phyloP scores from a whole-genome alignment of 2,329 filamentous ascomycete species.

The Rhynchosporium graminicola region DNA sequence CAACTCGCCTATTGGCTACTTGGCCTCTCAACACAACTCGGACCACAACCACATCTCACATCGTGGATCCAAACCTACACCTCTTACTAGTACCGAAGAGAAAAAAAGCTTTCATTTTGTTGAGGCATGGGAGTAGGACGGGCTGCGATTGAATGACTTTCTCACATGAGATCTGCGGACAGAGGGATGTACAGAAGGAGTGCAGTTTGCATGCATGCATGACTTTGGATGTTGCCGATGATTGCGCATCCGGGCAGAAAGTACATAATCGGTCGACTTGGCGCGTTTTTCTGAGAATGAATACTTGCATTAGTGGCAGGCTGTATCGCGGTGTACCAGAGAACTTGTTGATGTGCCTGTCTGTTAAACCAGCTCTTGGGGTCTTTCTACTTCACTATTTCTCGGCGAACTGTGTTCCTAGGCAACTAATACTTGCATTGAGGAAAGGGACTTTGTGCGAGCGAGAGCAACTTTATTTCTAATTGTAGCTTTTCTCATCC shows the following conservation, averaged over 20 bases:
- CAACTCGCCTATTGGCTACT: slow-evolving; percentile 17
- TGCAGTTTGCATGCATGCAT: slow-evolving; percentile 17
- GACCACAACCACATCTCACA: slow-evolving; percentile 4
- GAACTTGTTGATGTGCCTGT: slow-evolving; percentile 15
- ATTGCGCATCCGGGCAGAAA: slow-evolving; percentile 22
- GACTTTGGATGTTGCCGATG: slow-evolving; percentile 20
- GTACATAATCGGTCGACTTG: slow-evolving; percentile 29
- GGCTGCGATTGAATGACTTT: neutral
- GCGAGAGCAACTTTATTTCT: too few relatives aligned
- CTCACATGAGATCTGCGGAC: neutral
- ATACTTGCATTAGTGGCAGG: neutral
- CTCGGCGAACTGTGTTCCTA: neutral
- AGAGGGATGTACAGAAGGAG: slow-evolving; percentile 7
- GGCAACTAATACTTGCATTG: neutral
- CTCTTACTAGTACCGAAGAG: slow-evolving; percentile 12
- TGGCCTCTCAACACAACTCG: slow-evolving; percentile 11
- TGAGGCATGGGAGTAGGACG: slow-evolving; percentile 11
- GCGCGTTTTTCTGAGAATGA: slow-evolving; percentile 6
- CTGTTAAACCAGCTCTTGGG: neutral
- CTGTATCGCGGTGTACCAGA: slow-evolving; percentile 16
- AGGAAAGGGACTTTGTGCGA: too few relatives aligned
- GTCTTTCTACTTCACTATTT: neutral
- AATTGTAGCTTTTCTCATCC: too few relatives aligned
- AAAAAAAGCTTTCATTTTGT: slow-evolving; percentile 22
- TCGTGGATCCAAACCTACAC: slow-evolving; percentile 11